These are phyloP conservation scores for Ambrosiella beaveri DNA, from an alignment of 2,329 filamentous ascomycete genomes.

Conservation along the genomic window DNA sequence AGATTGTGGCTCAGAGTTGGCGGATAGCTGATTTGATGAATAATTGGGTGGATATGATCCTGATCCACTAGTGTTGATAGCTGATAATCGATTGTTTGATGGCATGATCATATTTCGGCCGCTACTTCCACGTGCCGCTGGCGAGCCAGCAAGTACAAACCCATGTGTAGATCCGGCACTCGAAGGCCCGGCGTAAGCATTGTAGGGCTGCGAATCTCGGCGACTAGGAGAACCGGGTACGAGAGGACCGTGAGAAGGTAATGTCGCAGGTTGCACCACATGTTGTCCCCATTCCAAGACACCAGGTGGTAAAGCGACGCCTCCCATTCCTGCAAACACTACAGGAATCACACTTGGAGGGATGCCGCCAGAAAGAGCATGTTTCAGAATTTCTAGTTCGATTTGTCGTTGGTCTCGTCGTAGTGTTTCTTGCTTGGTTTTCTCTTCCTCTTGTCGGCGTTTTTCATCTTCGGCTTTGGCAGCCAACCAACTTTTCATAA, in stretches of 20 bases:
- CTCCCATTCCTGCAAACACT: conserved; percentile 56
- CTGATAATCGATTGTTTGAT: conserved; percentile 23
- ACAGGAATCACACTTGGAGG: conserved; percentile 59
- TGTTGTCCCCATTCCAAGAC: conserved; percentile 54
- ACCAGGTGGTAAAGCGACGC: conserved; percentile 40
- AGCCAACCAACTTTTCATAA: conserved; percentile 53
- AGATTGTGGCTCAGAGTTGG: conserved; percentile 44
- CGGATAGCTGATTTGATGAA: conserved; percentile 25
- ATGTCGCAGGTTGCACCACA: conserved; percentile 20
- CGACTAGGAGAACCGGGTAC: conserved; percentile 14
- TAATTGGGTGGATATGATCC: conserved; percentile 6
- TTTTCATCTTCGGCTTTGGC: conserved; percentile 60
- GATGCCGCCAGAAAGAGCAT: conserved; percentile 51
- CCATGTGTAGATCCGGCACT: conserved; percentile 1
- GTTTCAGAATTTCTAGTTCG: conserved; percentile 54
- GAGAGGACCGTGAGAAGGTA: conserved; percentile 27
- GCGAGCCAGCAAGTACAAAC: conserved; percentile 7
- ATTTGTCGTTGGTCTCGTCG: conserved; percentile 55
- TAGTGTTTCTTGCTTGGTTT: conserved; percentile 43
- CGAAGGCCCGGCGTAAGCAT: conserved; percentile 24
- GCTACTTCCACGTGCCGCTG: conserved; percentile 2
- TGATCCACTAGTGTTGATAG: conserved; percentile 14
- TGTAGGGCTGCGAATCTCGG: conserved; percentile 21
- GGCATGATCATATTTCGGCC: conserved; percentile 11
- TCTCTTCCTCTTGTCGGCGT: conserved; percentile 58